Evolutionary conservation across 306 rosid genomes (phyloP).

Genomic region (Vachellia pachyceras): DNA sequence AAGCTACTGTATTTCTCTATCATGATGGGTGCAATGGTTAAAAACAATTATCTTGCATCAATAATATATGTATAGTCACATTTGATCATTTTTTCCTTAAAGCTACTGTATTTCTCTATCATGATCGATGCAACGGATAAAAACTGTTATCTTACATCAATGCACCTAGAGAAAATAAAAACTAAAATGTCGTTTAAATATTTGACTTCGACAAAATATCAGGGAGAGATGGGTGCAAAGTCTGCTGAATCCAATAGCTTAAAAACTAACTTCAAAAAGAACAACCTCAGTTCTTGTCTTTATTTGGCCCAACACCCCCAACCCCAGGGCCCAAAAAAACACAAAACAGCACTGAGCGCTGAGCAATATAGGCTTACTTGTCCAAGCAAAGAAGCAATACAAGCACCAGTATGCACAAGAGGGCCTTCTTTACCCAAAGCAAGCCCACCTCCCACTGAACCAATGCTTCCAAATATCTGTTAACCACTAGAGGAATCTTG

Average conservation of each 20-base stretch:
- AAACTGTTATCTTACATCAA: neutral
- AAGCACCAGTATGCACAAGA: slow-evolving; percentile 98
- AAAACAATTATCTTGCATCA: neutral
- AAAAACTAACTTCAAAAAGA: slow-evolving; percentile 28
- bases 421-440: slow-evolving; percentile 99
- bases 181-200: neutral
- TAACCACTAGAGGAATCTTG: slow-evolving; percentile 39
- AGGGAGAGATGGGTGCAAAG: slow-evolving; percentile 17
- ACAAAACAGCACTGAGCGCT: slow-evolving; percentile 1
- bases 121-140: neutral
- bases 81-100: neutral
- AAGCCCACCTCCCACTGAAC: slow-evolving; percentile 97
- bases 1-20: neutral
- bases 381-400: slow-evolving; percentile 98
- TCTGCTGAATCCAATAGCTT: slow-evolving; percentile 1
- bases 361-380: slow-evolving; percentile 66
- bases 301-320: too few relatives aligned
- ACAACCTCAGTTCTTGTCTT: too few relatives aligned
- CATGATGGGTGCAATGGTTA: neutral
- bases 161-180: neutral
- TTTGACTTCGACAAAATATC: neutral
- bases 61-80: neutral
- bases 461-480: slow-evolving; percentile 97
- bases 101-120: neutral
- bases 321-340: neutral